A percentile compares a stretch with the other conserved stretches of the same genome.
Conservation (phyloP, 345 rosid species). For the Citrus mangshanensis region DNA sequence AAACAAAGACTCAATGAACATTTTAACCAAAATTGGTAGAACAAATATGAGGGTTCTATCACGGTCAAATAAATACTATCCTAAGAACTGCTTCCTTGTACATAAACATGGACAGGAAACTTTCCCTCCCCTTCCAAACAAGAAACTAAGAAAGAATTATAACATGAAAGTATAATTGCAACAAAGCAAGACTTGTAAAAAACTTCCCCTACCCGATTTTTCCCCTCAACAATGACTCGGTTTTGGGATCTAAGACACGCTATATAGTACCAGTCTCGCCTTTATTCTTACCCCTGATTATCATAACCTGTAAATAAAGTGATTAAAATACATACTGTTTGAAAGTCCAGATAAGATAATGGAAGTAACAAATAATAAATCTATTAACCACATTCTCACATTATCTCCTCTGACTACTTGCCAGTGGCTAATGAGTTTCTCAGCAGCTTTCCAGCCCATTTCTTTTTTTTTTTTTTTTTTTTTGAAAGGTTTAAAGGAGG, state of each 20-base stretch:
- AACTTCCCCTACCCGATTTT: constrained; percentile 56
- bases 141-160: neutral
- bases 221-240: constrained; percentile 51
- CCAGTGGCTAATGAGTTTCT: constrained; percentile 95
- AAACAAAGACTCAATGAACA: too few relatives aligned
- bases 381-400: constrained; percentile 34
- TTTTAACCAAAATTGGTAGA: too few relatives aligned
- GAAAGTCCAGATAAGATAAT: neutral
- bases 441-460: constrained; percentile 99
- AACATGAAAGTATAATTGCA: neutral
- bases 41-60: too few relatives aligned
- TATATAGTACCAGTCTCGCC: constrained; percentile 46
- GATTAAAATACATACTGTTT: neutral
- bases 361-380: neutral
- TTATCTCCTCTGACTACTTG: constrained; percentile 87
- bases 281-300: constrained; percentile 56
- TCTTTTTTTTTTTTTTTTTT: too few relatives aligned
- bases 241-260: constrained; percentile 58
- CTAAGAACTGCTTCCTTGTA: too few relatives aligned
- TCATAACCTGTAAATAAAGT: constrained; percentile 41
- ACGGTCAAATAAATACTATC: too few relatives aligned
- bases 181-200: too few relatives aligned
- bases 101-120: too few relatives aligned
- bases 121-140: neutral
- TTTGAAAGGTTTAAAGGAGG: too few relatives aligned